phyloP scores from a whole-genome alignment of 2,329 filamentous ascomycete species.

The Alternaria panax region DNA sequence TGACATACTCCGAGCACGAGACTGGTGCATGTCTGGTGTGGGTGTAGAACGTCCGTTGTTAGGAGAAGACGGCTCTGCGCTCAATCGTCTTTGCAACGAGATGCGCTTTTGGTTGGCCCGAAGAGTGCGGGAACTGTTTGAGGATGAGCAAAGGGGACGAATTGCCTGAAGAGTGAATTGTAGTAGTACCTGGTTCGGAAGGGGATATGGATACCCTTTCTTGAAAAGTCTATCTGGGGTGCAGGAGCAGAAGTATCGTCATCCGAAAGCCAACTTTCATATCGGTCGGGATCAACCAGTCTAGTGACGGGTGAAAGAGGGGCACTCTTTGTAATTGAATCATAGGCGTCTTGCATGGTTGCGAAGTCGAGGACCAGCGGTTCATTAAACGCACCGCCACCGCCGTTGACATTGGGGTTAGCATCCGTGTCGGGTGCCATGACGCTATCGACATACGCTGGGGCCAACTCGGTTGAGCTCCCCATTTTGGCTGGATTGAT shows the following conservation, averaged over 20 bases:
- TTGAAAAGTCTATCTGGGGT: constrained; percentile 44
- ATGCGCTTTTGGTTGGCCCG: constrained; percentile 28
- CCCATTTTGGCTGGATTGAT: constrained; percentile 37
- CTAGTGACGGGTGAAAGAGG: constrained; percentile 26
- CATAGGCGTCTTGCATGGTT: constrained; percentile 31
- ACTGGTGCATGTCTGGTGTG: constrained; percentile 25
- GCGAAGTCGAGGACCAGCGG: constrained; percentile 43
- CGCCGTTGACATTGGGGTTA: constrained; percentile 16
- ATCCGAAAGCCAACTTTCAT: constrained; percentile 35
- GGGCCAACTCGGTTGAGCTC: constrained; percentile 29
- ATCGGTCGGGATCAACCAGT: constrained; percentile 14
- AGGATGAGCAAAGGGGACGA: constrained; percentile 19
- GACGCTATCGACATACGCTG: constrained; percentile 40
- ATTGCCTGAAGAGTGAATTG: background rate
- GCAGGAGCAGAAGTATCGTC: constrained; percentile 41
- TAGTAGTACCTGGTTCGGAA: constrained; percentile 44
- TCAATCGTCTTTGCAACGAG: constrained; percentile 26
- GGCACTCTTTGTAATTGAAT: constrained; percentile 29
- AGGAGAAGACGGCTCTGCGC: constrained; percentile 22
- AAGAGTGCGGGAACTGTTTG: constrained; percentile 31
- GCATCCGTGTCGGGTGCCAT: constrained; percentile 31
- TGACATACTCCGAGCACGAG: constrained; percentile 23
- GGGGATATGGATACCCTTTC: constrained; percentile 48
- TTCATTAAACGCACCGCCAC: constrained; percentile 36
- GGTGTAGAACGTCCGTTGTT: constrained; percentile 25